phyloP scores from a whole-genome alignment of 768 basidiomycete species.

The Termitomyces sp. region DNA sequence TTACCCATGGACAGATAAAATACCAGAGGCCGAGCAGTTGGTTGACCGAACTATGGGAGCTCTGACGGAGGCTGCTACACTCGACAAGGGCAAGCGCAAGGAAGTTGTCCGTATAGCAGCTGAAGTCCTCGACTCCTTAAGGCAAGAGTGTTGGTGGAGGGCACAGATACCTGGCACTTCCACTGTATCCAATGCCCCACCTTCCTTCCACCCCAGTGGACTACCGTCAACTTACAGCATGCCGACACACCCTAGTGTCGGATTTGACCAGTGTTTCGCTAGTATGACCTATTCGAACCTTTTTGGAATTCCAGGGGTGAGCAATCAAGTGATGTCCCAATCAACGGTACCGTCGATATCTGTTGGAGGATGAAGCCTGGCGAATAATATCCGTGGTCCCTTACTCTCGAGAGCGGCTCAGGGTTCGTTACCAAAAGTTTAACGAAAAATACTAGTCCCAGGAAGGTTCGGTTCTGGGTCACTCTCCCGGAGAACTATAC shows the following conservation, averaged over 20 bases:
- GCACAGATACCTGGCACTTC: constrained; percentile 4
- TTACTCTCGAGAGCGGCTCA: background rate
- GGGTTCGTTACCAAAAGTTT: background rate
- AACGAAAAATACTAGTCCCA: background rate
- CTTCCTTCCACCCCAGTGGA: background rate
- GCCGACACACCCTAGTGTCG: background rate
- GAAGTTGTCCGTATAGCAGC: constrained; percentile 37
- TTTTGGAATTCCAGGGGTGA: background rate
- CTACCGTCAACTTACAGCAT: background rate
- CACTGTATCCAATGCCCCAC: background rate
- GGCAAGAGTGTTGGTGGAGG: constrained; percentile 23
- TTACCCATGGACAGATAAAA: constrained; percentile 33
- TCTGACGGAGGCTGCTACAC: constrained; percentile 29
- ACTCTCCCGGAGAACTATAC: background rate
- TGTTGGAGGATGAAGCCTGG: background rate
- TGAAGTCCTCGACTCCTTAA: constrained; percentile 32
- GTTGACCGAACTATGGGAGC: constrained; percentile 35
- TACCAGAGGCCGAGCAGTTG: constrained; percentile 31
- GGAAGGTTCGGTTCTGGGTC: background rate
- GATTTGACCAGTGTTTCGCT: constrained; percentile 9
- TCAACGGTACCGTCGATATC: background rate
- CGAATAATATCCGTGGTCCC: background rate
- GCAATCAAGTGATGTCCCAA: background rate
- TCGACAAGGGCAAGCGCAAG: constrained; percentile 32
- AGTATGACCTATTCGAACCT: constrained; percentile 7